Percentiles rank a stretch among this genome's conserved stretches.
Conservation (phyloP, 2,329 filamentous ascomycete species). For the Fusarium albosuccineum region DNA sequence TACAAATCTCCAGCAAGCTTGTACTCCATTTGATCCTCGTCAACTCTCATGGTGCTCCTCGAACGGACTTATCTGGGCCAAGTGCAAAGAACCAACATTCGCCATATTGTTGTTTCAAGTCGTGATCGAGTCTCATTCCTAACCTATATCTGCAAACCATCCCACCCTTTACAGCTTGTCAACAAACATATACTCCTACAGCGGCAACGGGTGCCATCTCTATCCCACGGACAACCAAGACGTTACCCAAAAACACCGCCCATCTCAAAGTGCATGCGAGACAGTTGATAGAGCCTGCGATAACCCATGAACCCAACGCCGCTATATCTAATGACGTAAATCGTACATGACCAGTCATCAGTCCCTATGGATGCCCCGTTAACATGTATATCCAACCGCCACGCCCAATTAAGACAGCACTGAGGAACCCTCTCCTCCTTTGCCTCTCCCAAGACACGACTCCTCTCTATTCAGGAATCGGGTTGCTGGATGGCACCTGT, state of each 20-base stretch:
- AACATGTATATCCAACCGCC: constrained; percentile 46
- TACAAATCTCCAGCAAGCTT: too few species aligned
- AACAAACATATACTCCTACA: constrained; percentile 38
- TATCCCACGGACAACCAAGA: constrained; percentile 37
- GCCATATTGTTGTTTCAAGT: too few species aligned
- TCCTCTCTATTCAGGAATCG: constrained; percentile 52
- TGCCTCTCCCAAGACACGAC: constrained; percentile 13
- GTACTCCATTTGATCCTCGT: too few species aligned
- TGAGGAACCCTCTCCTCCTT: constrained; percentile 10
- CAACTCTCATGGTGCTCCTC: too few species aligned
- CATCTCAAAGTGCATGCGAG: constrained; percentile 39
- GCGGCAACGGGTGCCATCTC: constrained; percentile 21
- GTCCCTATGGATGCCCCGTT: constrained; percentile 41
- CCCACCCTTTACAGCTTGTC: constrained; percentile 30
- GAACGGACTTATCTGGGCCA: too few species aligned
- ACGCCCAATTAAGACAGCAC: constrained; percentile 37
- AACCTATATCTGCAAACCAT: constrained; percentile 34
- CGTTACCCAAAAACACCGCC: constrained; percentile 29
- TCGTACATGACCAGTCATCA: constrained; percentile 48
- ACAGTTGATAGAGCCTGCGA: constrained; percentile 44
- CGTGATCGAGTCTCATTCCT: constrained; percentile 22
- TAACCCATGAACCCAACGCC: constrained; percentile 50
- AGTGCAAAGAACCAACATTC: not conserved
- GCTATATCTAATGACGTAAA: constrained; percentile 49
- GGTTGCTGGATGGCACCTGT: constrained; percentile 43